These are phyloP conservation scores for Diaporthe humulicola DNA, from an alignment of 2,329 filamentous ascomycete species.

Conservation along the genomic window DNA sequence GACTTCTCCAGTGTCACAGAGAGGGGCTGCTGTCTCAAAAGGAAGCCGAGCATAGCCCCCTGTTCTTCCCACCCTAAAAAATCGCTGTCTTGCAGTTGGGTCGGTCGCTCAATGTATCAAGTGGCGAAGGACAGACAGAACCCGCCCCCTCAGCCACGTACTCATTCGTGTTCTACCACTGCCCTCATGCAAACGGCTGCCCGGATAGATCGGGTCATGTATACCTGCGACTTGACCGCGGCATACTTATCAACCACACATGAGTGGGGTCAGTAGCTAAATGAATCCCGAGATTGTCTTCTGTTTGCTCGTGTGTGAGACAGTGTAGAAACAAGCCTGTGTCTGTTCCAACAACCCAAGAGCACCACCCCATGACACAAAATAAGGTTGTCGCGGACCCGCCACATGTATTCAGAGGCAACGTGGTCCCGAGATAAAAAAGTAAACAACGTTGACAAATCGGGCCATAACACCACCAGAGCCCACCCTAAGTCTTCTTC, in stretches of 20 bases:
- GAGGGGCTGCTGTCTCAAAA: constrained; percentile 26
- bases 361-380: background rate
- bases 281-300: background rate
- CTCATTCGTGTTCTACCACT: constrained; percentile 1
- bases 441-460: background rate
- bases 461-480: background rate
- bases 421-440: background rate
- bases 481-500: background rate
- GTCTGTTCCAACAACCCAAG: background rate
- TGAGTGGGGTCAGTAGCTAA: background rate
- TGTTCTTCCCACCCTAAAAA: background rate
- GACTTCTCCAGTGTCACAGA: constrained; percentile 26
- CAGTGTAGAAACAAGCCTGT: background rate
- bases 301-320: background rate
- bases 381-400: background rate
- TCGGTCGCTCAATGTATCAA: background rate
- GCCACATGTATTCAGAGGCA: background rate
- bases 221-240: background rate
- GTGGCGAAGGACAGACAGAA: constrained; percentile 19
- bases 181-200: background rate
- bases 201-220: constrained; percentile 14
- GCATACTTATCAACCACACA: background rate
- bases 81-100: background rate
- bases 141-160: constrained; percentile 7
- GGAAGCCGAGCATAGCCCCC: constrained; percentile 25